Evolutionary conservation across 2,329 filamentous ascomycete genomes (phyloP).

Genomic region (Dichotomopilus funicola): DNA sequence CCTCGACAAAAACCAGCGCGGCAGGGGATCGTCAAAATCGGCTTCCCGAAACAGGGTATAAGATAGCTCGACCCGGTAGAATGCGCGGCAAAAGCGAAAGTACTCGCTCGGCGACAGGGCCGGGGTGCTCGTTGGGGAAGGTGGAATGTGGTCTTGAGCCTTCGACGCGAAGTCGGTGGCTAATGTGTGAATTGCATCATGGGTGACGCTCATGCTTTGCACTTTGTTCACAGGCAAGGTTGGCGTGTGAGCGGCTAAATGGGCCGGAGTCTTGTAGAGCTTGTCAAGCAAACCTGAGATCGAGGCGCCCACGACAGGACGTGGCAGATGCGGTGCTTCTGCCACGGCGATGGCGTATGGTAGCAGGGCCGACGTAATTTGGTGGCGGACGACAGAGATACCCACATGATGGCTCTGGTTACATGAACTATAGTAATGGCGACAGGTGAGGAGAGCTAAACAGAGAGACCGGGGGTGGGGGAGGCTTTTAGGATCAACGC

Average conservation of each 20-base stretch:
- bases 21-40: too few species aligned
- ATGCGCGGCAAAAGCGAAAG: neutral
- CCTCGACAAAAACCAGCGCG: neutral
- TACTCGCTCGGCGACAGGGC: neutral
- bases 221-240: neutral
- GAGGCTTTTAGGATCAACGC: neutral
- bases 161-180: neutral
- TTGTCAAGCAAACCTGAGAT: neutral
- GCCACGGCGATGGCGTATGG: neutral
- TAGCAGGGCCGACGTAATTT: neutral
- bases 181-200: neutral
- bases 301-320: neutral
- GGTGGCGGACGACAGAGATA: neutral
- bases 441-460: neutral
- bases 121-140: neutral
- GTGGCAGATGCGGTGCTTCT: neutral
- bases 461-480: neutral
- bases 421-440: neutral
- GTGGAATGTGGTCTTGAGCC: neutral
- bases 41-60: neutral
- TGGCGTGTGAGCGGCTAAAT: neutral
- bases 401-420: neutral
- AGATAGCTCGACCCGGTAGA: neutral
- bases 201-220: neutral
- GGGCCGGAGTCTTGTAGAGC: neutral